Evolutionary conservation across 164 flowering plant genomes (phyloP), one percentile per base, ranked within the genome.

Genomic region (Sedum album): DNA sequence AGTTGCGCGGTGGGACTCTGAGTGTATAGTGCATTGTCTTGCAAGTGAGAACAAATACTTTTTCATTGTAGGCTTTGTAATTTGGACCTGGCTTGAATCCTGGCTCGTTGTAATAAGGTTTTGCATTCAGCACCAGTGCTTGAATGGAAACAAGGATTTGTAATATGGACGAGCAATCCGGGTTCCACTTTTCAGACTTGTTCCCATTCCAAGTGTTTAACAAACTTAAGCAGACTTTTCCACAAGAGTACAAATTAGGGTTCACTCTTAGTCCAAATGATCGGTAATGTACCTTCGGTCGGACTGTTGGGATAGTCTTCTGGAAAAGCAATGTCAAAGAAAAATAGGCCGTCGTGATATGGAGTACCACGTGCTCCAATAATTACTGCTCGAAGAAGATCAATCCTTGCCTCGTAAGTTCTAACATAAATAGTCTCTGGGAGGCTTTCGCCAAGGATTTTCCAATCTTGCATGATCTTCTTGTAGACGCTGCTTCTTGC

Each of bases 361-460:
- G 85, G 85, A 1, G 85, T 82, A 1, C 80, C 85, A 17, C 78
- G 69, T 46, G 83, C 76, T 10, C 85, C 85, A 38, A 79, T 38
- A 38, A 82, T 75, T 15, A 66, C 81, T 0, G 85, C 81, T 20
- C 80, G 71, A 20, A 82, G 65, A 25, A 82, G 79, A 51, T 78
- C 81, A 31, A 82, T 75, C 33, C 81, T 71, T 1, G 35, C 33
- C 49, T 82, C 83, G 70, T 74, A 82, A 41, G 67, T 78, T 0
- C 80, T 78, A 0, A 81, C 85, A 67, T 20, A 70, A 63, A 82
- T 82, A 4, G 77, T 65, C 7, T 78, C 79, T 4, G 85, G 85
- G 23, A 79, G 80, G 68, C 73, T 42, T 18, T 68, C 66, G 57
- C 75, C 72, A 1, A 82, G 80, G 23, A 79, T 65, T 46, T 33